phyloP scores from a whole-genome alignment of 352 stramenopile genomes.

The Discostella stelligera region DNA sequence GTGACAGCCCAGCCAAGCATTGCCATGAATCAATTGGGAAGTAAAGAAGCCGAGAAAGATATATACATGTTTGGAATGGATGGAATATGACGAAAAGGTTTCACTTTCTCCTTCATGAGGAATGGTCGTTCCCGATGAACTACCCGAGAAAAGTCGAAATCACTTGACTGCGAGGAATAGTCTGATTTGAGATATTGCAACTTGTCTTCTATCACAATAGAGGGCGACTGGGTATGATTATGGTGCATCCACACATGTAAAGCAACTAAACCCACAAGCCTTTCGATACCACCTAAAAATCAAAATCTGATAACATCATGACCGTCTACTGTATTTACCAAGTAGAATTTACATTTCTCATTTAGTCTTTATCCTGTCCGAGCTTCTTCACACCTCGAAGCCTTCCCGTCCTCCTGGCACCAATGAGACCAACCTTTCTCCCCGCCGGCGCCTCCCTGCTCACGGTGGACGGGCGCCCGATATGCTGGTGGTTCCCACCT shows the following conservation, averaged over 20 bases:
- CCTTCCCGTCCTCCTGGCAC: slow-evolving; percentile 93
- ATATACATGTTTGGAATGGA: slow-evolving; percentile 30
- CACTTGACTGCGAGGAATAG: too few relatives aligned
- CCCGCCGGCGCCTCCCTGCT: slow-evolving; percentile 90
- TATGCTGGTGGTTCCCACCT: slow-evolving; percentile 99
- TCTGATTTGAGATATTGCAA: too few relatives aligned
- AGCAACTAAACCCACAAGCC: too few relatives aligned
- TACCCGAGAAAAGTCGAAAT: too few relatives aligned
- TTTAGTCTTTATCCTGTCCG: slow-evolving; percentile 85
- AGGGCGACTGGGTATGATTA: too few relatives aligned
- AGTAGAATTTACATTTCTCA: slow-evolving; percentile 1
- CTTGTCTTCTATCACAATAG: too few relatives aligned
- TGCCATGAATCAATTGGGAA: slow-evolving; percentile 66
- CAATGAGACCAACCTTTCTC: slow-evolving; percentile 99
- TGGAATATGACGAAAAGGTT: slow-evolving; percentile 3
- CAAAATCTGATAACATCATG: too few relatives aligned
- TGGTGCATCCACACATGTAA: too few relatives aligned
- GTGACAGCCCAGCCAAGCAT: slow-evolving; percentile 62
- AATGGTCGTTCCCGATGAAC: too few relatives aligned
- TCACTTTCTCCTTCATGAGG: too few relatives aligned
- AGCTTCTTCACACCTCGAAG: slow-evolving; percentile 98
- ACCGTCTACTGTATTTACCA: not conserved
- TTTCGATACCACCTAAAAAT: too few relatives aligned
- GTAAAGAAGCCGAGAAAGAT: slow-evolving; percentile 32
- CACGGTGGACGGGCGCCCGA: slow-evolving; percentile 98